Percentiles rank a stretch among this genome's conserved stretches.
Conservation (phyloP, 192 early-diverging fungal species). For the Lunasporangiospora selenospora region DNA sequence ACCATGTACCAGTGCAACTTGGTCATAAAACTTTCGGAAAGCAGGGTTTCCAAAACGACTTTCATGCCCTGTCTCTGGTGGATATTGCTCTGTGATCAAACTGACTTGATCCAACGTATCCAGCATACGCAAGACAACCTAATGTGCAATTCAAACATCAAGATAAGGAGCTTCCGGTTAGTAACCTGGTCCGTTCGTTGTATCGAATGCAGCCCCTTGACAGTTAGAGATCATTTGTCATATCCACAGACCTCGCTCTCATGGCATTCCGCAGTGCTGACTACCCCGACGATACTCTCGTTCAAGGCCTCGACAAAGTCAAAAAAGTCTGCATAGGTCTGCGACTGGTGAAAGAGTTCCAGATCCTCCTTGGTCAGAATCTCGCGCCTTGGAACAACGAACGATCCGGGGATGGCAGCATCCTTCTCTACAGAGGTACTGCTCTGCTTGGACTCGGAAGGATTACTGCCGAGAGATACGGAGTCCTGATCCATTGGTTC, state of each 20-base stretch:
- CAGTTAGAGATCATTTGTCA: background rate
- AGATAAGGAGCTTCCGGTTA: no score
- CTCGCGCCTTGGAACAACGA: constrained; percentile 51
- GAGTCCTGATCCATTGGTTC: constrained; percentile 24
- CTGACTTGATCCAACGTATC: constrained; percentile 70
- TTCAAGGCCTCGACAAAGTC: constrained; percentile 78
- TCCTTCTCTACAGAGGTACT: no score
- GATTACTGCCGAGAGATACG: background rate
- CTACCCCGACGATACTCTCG: constrained; percentile 71
- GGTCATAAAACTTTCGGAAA: constrained; percentile 90
- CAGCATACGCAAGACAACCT: constrained; percentile 65
- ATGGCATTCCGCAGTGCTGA: constrained; percentile 58
- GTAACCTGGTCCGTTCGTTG: background rate
- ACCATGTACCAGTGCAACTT: constrained; percentile 64
- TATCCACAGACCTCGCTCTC: constrained; percentile 61
- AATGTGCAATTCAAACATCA: background rate
- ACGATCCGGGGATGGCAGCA: constrained; percentile 3
- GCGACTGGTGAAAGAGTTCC: constrained; percentile 71
- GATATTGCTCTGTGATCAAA: constrained; percentile 65
- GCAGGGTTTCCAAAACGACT: constrained; percentile 96
- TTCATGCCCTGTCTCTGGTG: constrained; percentile 76
- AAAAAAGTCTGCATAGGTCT: constrained; percentile 68
- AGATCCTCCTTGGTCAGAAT: constrained; percentile 91
- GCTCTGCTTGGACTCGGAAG: background rate
- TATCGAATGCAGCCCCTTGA: background rate